Percentiles rank a stretch among this genome's conserved stretches.
These are phyloP conservation scores for Globisporangium paddicum DNA, from an alignment of 352 stramenopile species.

Conservation along the genomic window DNA sequence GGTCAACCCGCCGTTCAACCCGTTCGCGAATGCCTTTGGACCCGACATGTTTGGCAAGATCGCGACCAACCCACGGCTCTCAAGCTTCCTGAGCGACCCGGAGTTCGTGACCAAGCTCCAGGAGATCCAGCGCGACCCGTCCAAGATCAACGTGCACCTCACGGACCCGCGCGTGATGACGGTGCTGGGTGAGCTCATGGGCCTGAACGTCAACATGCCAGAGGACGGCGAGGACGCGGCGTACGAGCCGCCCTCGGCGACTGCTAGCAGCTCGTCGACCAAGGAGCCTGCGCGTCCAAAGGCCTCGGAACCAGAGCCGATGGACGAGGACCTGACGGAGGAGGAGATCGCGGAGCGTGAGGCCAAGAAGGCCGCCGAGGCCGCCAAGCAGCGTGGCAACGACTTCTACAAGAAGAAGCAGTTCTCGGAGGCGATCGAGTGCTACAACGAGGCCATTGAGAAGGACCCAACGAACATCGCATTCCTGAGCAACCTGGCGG, in stretches of 20 bases:
- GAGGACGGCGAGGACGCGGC: conserved; percentile 45
- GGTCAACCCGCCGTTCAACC: conserved; percentile 58
- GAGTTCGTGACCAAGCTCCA: conserved; percentile 83
- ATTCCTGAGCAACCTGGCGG: conserved; percentile 97
- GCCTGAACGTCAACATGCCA: conserved; percentile 71
- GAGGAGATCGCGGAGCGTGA: conserved; percentile 71
- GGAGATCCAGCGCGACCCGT: conserved; percentile 72
- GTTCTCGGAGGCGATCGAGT: conserved; percentile 91
- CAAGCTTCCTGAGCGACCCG: conserved; percentile 89
- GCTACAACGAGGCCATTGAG: conserved; percentile 95
- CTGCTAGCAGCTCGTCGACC: conserved; percentile 9
- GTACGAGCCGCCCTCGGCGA: conserved; percentile 16
- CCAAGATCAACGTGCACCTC: conserved; percentile 74
- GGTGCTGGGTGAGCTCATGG: conserved; percentile 83
- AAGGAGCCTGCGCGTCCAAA: conserved; percentile 28
- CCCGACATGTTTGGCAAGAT: conserved; percentile 95
- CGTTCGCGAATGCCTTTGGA: conserved; percentile 90
- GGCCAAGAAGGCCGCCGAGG: conserved; percentile 70
- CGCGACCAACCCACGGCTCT: conserved; percentile 84
- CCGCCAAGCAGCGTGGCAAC: conserved; percentile 95
- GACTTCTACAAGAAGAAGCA: conserved; percentile 97
- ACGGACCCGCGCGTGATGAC: conserved; percentile 85
- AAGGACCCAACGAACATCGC: conserved; percentile 96
- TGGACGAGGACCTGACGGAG: conserved; percentile 84
- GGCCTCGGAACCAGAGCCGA: conserved; percentile 49